Evolutionary conservation across 331 rosid species (phyloP).

Genomic region (Saraca asoca): DNA sequence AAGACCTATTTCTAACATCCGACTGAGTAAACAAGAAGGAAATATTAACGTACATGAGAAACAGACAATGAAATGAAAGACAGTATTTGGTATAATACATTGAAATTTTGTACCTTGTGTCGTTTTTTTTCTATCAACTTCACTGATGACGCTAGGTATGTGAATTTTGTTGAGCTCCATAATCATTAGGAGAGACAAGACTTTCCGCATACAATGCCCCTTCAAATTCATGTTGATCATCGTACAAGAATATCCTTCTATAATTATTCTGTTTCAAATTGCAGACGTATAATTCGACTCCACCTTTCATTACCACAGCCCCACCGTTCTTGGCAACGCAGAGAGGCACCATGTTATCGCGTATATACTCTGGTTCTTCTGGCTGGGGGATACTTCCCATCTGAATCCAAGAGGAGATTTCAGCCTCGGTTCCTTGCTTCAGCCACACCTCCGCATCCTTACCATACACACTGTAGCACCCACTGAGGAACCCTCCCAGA

Average conservation of each 20-base stretch:
- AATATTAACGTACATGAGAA: too few species aligned
- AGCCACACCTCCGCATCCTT: neutral
- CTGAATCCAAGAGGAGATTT: neutral
- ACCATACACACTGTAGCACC: neutral
- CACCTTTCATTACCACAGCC: conserved; percentile 11
- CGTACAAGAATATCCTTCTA: neutral
- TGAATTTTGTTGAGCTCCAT: neutral
- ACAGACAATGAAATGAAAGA: too few species aligned
- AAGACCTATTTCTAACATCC: too few species aligned
- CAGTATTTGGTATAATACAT: too few species aligned
- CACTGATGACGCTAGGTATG: neutral
- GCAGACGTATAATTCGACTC: neutral
- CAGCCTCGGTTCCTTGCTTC: neutral
- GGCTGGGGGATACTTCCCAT: neutral
- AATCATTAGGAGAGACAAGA: neutral
- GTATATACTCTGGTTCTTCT: neutral
- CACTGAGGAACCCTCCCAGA: conserved; percentile 2
- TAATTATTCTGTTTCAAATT: neutral
- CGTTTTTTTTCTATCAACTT: too few species aligned
- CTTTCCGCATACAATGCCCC: conserved; percentile 3
- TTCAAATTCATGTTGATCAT: neutral
- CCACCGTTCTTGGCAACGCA: conserved; percentile 16
- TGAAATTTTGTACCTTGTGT: too few species aligned
- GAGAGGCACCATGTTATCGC: neutral
- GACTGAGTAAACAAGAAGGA: too few species aligned